Evolutionary conservation across 208 protist genomes (phyloP).

Genomic region (Leishmania turanica): DNA sequence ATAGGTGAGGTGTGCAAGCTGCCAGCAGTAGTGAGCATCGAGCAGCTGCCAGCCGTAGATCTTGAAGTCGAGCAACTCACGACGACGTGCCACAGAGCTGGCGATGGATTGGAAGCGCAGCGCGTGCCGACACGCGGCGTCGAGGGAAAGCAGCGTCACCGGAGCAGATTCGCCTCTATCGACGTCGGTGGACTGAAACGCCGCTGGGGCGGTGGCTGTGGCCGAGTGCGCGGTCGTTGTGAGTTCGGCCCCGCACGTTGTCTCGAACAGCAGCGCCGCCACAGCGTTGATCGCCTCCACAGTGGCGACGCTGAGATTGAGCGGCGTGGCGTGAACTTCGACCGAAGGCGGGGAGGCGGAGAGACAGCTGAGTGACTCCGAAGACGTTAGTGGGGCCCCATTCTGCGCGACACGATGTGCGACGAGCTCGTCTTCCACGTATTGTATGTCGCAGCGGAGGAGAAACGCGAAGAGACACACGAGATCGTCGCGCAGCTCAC

Average conservation of each 20-base stretch:
- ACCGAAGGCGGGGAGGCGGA: background rate
- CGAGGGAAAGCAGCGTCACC: conserved; percentile 30
- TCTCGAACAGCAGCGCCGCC: conserved; percentile 65
- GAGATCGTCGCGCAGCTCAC: conserved; percentile 75
- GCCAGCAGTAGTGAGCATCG: conserved; percentile 65
- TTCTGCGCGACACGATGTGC: conserved; percentile 10
- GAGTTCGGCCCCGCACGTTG: conserved; percentile 71
- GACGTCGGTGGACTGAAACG: conserved; percentile 5
- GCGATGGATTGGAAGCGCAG: conserved; percentile 60
- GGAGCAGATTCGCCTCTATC: background rate
- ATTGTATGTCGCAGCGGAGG: conserved; percentile 36
- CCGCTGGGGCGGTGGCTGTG: background rate
- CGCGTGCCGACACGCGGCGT: conserved; percentile 37
- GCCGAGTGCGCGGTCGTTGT: background rate
- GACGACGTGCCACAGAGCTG: conserved; percentile 46
- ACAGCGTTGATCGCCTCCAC: conserved; percentile 71
- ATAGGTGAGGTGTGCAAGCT: conserved; percentile 43
- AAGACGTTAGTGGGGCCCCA: background rate
- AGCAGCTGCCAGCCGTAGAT: conserved; percentile 79
- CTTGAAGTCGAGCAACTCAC: conserved; percentile 63
- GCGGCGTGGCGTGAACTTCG: conserved; percentile 12
- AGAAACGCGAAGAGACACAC: conserved; percentile 50
- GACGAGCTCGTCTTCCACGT: conserved; percentile 18
- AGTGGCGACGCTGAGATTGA: conserved; percentile 19
- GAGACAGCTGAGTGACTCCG: background rate